These are phyloP conservation scores for Venustampulla echinocandica DNA, from an alignment of 495 filamentous ascomycete genomes.

Conservation along the genomic window DNA sequence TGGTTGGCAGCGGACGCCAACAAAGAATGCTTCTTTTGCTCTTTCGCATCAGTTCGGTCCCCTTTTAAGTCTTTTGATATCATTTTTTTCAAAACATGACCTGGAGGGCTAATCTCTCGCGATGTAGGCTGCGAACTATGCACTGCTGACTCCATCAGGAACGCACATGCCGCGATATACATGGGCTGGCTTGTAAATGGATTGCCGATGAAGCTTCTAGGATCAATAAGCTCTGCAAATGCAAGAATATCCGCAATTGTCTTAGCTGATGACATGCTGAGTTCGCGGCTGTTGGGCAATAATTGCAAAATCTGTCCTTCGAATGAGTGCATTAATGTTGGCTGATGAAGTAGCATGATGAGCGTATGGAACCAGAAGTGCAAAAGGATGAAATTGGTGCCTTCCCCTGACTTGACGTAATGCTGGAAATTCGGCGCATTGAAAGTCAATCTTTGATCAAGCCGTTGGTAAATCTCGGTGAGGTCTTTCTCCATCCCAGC, in stretches of 20 bases:
- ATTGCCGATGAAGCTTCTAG: conserved; percentile 72
- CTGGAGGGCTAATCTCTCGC: conserved; percentile 36
- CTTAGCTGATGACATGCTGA: conserved; percentile 82
- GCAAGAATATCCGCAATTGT: conserved; percentile 78
- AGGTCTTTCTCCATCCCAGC: conserved; percentile 67
- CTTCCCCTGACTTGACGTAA: conserved; percentile 67
- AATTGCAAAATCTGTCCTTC: conserved; percentile 59
- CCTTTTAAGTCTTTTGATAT: conserved; percentile 1
- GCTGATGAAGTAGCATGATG: conserved; percentile 76
- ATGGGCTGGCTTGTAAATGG: conserved; percentile 86
- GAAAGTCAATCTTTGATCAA: conserved; percentile 66
- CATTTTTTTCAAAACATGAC: neutral
- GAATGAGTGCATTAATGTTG: conserved; percentile 68
- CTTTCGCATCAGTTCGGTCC: conserved; percentile 28
- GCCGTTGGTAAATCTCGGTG: conserved; percentile 67
- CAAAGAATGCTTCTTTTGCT: conserved; percentile 57
- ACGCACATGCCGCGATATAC: conserved; percentile 81
- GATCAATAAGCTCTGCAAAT: conserved; percentile 70
- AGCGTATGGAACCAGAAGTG: conserved; percentile 89
- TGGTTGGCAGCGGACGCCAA: conserved; percentile 67
- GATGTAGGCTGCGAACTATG: conserved; percentile 49
- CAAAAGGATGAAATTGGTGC: conserved; percentile 72
- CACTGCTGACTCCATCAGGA: conserved; percentile 65
- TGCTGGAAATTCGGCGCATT: conserved; percentile 69
- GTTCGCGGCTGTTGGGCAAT: conserved; percentile 65